Evolutionary conservation across 2,329 filamentous ascomycete species (phyloP), one percentile per base, ranked within the genome.

Genomic region (Scedosporium aurantiacum): DNA sequence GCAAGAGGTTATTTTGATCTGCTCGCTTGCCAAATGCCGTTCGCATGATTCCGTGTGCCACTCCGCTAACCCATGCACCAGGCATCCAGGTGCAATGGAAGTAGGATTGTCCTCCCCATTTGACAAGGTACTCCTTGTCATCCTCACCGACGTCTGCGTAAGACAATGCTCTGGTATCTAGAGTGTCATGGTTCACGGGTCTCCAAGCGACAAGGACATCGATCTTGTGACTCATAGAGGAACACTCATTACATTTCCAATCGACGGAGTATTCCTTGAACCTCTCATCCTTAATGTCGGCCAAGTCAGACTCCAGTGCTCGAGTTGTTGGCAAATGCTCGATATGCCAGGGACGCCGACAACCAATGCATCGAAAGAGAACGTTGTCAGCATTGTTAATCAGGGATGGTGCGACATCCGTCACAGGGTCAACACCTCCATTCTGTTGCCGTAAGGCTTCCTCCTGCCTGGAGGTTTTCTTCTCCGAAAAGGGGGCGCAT

Each of bases 51-150:
- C 74, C 67, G 12, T 81, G 75, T 16, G 83, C 82, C 8, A 88
- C 79, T 5, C 91, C 91, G 78, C 84, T 93, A 0, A 96, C 82
- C 94, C 94, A 99, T 16, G 88, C 81, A 12, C 93, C 94, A 8
- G 91, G 85, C 80, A 91, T 89, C 94, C 95, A 99, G 5, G 79
- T 80, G 60, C 89, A 90, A 65, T 90, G 87, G 64, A 86, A 88
- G 68, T 97, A 95, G 0, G 93, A 96, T 61, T 83, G 80, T 0
- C 79, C 78, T 54, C 88, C 85, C 90, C 92, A 97, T 70, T 94
- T 96, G 67, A 99, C 76, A 2, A 99, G 81, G 68, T 97, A 99
- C 66, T 97, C 91, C 65, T 92, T 92, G n/a, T 89, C 79, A 61
- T 91, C 88, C 40, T 78, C 75, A 10, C 57, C 58, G 37, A 73